Conservation (phyloP, 495 filamentous ascomycete genomes). For the Collariella sp. region DNA sequence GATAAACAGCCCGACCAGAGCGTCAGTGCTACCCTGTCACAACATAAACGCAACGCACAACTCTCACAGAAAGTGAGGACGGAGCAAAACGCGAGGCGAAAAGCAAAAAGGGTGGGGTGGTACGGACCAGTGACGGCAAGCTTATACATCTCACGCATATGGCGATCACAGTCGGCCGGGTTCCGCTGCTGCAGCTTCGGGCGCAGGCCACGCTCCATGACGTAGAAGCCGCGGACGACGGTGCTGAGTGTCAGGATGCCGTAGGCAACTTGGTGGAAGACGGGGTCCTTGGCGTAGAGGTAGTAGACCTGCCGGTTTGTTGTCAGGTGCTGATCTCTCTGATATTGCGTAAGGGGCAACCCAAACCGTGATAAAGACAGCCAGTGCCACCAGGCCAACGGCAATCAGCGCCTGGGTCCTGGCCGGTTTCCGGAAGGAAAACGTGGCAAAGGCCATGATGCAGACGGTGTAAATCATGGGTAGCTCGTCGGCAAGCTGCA, state of each 20-base stretch:
- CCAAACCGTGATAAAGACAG: constrained; percentile 66
- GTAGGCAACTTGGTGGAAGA: constrained; percentile 88
- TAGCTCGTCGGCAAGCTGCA: constrained; percentile 95
- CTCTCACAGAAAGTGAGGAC: no score
- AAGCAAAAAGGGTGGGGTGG: background rate
- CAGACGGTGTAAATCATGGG: constrained; percentile 98
- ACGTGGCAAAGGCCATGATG: constrained; percentile 76
- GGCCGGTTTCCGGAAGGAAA: constrained; percentile 58
- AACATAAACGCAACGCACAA: background rate
- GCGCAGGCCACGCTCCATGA: constrained; percentile 77
- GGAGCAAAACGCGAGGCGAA: background rate
- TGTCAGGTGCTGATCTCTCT: background rate
- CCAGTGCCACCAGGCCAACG: constrained; percentile 50
- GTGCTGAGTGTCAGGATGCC: constrained; percentile 70
- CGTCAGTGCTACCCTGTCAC: background rate
- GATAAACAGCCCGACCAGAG: background rate
- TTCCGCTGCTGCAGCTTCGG: constrained; percentile 44
- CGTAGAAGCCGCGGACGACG: constrained; percentile 72
- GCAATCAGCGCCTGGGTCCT: constrained; percentile 51
- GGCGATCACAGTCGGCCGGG: constrained; percentile 50
- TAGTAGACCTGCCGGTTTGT: constrained; percentile 58
- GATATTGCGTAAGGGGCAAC: no score
- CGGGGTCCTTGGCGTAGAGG: constrained; percentile 84
- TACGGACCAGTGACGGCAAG: constrained; percentile 39
- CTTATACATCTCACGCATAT: constrained; percentile 68